phyloP scores from a whole-genome alignment of 106 monocot species.

The Hemerocallis citrina region DNA sequence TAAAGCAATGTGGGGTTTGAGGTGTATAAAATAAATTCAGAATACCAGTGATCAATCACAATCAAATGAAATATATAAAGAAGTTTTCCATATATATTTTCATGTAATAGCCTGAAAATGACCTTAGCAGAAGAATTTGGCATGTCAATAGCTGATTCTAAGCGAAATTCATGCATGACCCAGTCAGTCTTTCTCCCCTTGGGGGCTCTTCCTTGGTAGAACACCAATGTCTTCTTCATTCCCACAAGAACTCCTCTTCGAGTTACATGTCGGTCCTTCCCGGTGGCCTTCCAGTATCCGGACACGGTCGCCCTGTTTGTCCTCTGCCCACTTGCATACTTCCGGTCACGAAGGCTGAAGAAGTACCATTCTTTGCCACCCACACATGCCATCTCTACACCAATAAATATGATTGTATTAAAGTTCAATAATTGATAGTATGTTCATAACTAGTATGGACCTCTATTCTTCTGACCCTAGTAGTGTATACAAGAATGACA shows the following conservation, averaged over 20 bases:
- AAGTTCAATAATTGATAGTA: no score
- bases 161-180: conserved; percentile 65
- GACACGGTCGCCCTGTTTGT: conserved; percentile 48
- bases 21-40: no score
- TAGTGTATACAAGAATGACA: no score
- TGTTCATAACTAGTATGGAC: no score
- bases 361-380: conserved; percentile 58
- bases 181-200: conserved; percentile 54
- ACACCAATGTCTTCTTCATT: conserved; percentile 58
- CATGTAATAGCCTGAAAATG: no score
- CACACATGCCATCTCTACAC: conserved; percentile 30
- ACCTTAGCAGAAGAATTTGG: no score
- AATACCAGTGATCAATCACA: no score
- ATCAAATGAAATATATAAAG: no score
- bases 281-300: conserved; percentile 68
- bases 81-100: no score
- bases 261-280: conserved; percentile 29
- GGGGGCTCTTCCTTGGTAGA: conserved; percentile 59
- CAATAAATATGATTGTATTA: no score
- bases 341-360: conserved; percentile 42
- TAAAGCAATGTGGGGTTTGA: no score
- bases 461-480: no score
- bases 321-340: conserved; percentile 48
- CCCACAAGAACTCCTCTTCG: conserved; percentile 36
- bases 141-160: conserved; percentile 25